Evolutionary conservation across 208 protist species (phyloP).

Genomic region (Leishmania amazonensis): DNA sequence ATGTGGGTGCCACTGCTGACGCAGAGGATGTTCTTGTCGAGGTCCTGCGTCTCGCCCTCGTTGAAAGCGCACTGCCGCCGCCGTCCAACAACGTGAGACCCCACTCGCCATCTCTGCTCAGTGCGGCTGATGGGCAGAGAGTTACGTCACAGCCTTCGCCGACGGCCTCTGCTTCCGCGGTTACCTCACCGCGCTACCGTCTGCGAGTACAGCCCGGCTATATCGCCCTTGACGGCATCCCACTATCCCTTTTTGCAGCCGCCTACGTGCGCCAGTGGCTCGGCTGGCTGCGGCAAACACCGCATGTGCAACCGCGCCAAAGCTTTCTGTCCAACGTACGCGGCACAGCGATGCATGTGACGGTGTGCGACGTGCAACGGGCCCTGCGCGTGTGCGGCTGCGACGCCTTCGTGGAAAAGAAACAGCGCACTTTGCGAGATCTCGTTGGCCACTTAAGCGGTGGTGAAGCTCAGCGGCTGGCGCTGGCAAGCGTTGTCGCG

Average conservation of each 20-base stretch:
- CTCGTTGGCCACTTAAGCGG: constrained; percentile 64
- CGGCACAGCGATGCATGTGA: constrained; percentile 31
- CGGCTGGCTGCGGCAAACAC: constrained; percentile 49
- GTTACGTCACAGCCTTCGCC: not conserved
- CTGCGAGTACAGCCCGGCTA: constrained; percentile 15
- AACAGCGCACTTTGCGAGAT: constrained; percentile 41
- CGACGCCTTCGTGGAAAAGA: constrained; percentile 42
- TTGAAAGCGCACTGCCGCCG: constrained; percentile 34
- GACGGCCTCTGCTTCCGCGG: not conserved
- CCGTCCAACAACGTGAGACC: not conserved
- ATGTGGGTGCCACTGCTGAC: constrained; percentile 3
- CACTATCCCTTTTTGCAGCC: constrained; percentile 51
- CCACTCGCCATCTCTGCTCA: not conserved
- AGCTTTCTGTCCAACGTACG: constrained; percentile 58
- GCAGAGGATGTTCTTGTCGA: constrained; percentile 22
- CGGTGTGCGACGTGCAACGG: constrained; percentile 33
- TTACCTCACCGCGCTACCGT: not conserved
- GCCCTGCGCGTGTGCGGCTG: constrained; percentile 56
- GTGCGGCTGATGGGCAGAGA: not conserved
- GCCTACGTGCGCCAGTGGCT: constrained; percentile 58
- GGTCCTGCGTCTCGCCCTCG: constrained; percentile 32
- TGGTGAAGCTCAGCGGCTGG: constrained; percentile 93
- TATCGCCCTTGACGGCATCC: constrained; percentile 54
- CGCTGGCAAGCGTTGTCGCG: constrained; percentile 84
- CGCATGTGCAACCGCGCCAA: constrained; percentile 32